phyloP scores from a whole-genome alignment of 2,329 filamentous ascomycete species.

The Monosporascus cannonballus region DNA sequence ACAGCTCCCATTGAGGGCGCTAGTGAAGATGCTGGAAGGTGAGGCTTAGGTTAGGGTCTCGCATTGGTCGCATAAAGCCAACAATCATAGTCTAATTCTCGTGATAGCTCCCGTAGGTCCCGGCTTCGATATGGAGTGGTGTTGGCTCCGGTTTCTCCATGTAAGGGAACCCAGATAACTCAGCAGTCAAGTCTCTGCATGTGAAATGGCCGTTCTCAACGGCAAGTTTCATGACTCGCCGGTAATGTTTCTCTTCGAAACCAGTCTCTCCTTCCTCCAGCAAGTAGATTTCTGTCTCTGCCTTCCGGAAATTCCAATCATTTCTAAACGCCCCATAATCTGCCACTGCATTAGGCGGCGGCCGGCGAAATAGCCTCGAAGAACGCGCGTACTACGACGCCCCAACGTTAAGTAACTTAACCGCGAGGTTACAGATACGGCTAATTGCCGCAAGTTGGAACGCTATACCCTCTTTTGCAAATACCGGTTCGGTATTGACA shows the following conservation, averaged over 20 bases:
- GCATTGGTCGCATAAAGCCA: too few species aligned
- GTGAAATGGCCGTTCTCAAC: constrained; percentile 5
- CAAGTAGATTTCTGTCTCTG: background rate
- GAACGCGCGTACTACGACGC: constrained; percentile 5
- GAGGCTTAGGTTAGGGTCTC: too few species aligned
- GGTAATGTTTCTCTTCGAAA: constrained; percentile 6
- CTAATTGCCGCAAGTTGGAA: constrained; percentile 14
- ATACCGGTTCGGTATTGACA: constrained; percentile 7
- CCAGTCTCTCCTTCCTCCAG: background rate
- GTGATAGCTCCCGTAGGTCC: too few species aligned
- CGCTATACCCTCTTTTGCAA: constrained; percentile 9
- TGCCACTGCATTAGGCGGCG: constrained; percentile 14
- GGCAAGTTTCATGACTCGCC: constrained; percentile 9
- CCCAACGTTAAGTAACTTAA: constrained; percentile 4
- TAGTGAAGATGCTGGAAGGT: too few species aligned
- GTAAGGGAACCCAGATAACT: background rate
- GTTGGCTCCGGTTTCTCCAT: too few species aligned
- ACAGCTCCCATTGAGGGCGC: too few species aligned
- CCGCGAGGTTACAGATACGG: constrained; percentile 13
- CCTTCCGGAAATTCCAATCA: constrained; percentile 13
- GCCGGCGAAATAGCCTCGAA: constrained; percentile 6
- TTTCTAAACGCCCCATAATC: constrained; percentile 12
- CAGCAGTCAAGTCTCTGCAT: constrained; percentile 8
- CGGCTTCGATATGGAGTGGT: too few species aligned
- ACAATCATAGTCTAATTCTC: too few species aligned